Conservation (phyloP, 768 basidiomycete genomes). For the Leccinum variicolor region DNA sequence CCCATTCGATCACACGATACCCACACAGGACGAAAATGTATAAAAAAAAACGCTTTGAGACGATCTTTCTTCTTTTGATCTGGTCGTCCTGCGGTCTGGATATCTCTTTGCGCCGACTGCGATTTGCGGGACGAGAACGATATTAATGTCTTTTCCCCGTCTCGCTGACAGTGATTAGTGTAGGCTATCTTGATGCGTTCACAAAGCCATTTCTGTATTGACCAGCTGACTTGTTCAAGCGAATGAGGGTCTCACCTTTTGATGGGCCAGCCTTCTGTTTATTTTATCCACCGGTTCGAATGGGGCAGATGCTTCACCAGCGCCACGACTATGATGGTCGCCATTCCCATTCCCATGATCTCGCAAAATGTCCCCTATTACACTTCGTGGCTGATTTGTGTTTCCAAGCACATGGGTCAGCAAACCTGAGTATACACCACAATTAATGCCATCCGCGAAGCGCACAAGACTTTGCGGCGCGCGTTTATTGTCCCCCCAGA, state of each 20-base stretch:
- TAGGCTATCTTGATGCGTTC: neutral
- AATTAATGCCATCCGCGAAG: neutral
- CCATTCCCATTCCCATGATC: neutral
- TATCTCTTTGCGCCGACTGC: conserved; percentile 6
- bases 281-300: neutral
- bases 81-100: conserved; percentile 7
- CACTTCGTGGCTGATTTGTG: neutral
- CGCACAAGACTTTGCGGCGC: neutral
- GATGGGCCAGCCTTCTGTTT: neutral
- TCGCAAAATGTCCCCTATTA: neutral
- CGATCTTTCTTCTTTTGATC: neutral
- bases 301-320: neutral
- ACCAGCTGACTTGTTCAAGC: neutral
- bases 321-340: neutral
- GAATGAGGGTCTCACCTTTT: neutral
- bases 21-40: too few species aligned
- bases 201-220: neutral
- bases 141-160: neutral
- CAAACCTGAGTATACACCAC: neutral
- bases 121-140: conserved; percentile 12
- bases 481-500: neutral
- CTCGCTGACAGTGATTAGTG: too few species aligned
- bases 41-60: neutral
- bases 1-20: too few species aligned
- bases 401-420: neutral